Conservation (phyloP, 1,284 basidiomycete species). For the Boletus semigastroideus region DNA sequence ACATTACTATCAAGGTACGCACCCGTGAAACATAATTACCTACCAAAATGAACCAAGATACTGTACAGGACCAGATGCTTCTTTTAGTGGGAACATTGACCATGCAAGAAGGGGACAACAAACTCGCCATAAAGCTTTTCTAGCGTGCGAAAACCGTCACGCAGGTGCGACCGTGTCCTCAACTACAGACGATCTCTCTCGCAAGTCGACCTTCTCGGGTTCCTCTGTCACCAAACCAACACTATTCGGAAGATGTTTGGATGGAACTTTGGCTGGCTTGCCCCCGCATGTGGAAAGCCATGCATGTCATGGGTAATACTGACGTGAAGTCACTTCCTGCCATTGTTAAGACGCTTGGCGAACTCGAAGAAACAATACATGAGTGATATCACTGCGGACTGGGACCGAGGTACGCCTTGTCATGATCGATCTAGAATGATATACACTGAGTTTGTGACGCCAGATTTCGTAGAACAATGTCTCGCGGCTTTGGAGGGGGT, state of each 20-base stretch:
- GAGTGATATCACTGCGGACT: background rate
- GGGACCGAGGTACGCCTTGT: background rate
- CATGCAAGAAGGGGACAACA: background rate
- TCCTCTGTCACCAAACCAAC: rapidly evolving
- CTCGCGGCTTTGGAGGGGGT: background rate
- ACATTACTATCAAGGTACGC: background rate
- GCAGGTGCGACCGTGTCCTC: background rate
- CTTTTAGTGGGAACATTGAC: background rate
- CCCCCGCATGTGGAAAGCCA: background rate
- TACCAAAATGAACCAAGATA: background rate
- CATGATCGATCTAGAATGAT: background rate
- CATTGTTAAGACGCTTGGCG: background rate
- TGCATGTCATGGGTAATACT: background rate
- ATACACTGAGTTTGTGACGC: background rate
- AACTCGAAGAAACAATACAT: background rate
- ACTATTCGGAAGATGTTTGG: background rate
- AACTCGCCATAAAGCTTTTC: background rate
- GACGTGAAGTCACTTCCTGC: background rate
- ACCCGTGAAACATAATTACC: no score
- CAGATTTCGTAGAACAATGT: background rate
- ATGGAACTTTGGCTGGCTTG: background rate
- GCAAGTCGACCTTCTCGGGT: background rate
- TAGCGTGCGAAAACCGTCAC: background rate
- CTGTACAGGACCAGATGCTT: background rate
- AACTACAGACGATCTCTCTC: background rate